Conservation (phyloP, 805 yeast genomes). For the Sungouiella thailandica region DNA sequence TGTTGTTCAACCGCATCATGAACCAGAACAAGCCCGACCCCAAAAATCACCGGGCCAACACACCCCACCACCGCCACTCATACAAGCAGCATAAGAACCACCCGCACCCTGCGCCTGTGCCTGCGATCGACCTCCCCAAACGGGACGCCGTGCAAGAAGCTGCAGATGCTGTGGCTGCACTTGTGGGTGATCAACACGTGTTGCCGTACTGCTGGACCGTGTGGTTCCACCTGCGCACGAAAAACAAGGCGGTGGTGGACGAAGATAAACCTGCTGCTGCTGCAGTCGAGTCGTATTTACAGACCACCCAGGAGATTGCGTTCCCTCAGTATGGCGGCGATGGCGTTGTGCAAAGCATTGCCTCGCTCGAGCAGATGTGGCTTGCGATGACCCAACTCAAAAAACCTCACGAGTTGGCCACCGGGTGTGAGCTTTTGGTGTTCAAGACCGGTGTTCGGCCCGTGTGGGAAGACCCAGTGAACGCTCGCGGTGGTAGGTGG, state of each 20-base stretch:
- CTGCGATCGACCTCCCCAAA: constrained; percentile 25
- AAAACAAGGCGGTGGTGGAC: constrained; percentile 12
- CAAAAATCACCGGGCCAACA: constrained; percentile 3
- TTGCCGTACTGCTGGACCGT: constrained; percentile 47
- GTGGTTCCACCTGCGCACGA: constrained; percentile 42
- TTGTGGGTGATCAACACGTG: constrained; percentile 26
- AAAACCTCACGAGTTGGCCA: constrained; percentile 32
- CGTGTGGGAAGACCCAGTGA: constrained; percentile 64
- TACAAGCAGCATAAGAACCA: constrained; percentile 7
- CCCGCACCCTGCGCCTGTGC: constrained; percentile 4
- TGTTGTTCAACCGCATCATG: constrained; percentile 42
- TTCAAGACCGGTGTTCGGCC: constrained; percentile 60
- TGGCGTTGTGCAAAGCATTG: constrained; percentile 27
- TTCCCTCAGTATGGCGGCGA: constrained; percentile 27
- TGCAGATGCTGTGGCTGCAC: constrained; percentile 21
- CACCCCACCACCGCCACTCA: constrained; percentile 9
- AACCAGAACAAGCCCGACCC: constrained; percentile 24
- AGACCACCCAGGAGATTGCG: constrained; percentile 40
- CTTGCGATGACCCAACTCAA: constrained; percentile 35
- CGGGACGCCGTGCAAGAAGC: constrained; percentile 33
- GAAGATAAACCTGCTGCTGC: constrained; percentile 14
- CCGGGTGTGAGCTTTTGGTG: constrained; percentile 50
- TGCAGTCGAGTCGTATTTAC: constrained; percentile 41
- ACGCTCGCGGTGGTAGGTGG: constrained; percentile 61
- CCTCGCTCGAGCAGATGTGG: constrained; percentile 53